Base-by-base conservation (phyloP, 176 grass and related monocot genomes). In the Puccinellia tenuiflora region DNA sequence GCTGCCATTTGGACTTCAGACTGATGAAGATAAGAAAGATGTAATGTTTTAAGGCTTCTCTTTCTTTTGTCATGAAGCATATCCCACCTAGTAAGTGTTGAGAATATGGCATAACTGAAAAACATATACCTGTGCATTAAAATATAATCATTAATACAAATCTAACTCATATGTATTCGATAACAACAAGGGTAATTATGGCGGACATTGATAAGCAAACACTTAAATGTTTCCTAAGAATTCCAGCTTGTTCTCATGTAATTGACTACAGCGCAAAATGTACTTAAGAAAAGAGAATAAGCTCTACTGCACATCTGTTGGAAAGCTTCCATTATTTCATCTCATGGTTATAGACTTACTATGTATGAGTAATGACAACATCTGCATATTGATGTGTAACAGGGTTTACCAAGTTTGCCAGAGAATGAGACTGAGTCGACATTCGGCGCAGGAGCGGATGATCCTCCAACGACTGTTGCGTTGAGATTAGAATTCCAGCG, bases 1-100 rank as follows among this genome's bases (percentile, higher is more conserved):
- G 92, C 86, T 94, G 40, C 92, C 92, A 77, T 94, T 82, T 59
- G 92, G 92, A 73, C 79, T 86, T 77, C 79, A 81, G 62, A 86
- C 86, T 10, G 76, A 94, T 56, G 81, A 94, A 86, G 92, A 94
- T 77, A 88, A 73, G 43, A 81, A 86, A 84, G 52, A 94, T 74
- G 92, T 94, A 79, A 83, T 68, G 13, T 50, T 78, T 62, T 57
- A 9, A 67, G 53, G 35, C 75, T 35, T 77, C 5, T 54, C 2
- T 72, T 72, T 79, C 13, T 56, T 65, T 83, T 18, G 55, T 80
- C 4, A 1, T 82, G 7, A 56, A 68, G 37, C 28, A 85, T 24
- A 75, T 2, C 12, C 38, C 39, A 67, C n/a, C 24, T 38, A 73
- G 15, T 2, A 57, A 75, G 28, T 68, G 35, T 71, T 47, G 38